A percentile compares a stretch with the other conserved stretches of the same genome.
Conservation (phyloP, 352 stramenopile genomes). For the Phytophthora foliorum region DNA sequence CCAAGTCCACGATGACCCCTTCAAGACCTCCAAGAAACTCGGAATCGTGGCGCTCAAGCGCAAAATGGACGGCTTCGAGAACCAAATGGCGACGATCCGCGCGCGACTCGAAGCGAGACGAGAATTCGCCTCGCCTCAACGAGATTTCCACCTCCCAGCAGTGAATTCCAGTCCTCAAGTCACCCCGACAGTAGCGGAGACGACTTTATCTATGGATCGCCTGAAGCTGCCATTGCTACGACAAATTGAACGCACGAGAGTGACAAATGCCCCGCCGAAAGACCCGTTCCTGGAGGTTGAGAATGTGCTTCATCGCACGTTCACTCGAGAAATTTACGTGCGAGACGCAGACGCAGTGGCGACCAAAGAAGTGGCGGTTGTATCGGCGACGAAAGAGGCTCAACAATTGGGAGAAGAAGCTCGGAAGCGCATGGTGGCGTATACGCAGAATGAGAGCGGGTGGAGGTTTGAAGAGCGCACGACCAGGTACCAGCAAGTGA, state of each 20-base stretch:
- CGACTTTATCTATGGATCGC: background rate
- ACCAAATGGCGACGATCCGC: constrained; percentile 56
- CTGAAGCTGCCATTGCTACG: constrained; percentile 50
- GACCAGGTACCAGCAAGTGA: constrained; percentile 57
- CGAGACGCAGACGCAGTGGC: constrained; percentile 40
- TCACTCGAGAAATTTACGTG: constrained; percentile 40
- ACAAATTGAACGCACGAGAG: constrained; percentile 33
- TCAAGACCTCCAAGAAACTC: constrained; percentile 12
- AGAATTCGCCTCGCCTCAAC: constrained; percentile 6
- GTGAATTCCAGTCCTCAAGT: constrained; percentile 9
- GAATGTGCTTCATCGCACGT: constrained; percentile 45
- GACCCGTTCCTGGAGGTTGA: constrained; percentile 48
- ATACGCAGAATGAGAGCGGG: constrained; percentile 61
- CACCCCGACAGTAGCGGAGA: background rate
- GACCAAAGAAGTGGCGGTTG: constrained; percentile 42
- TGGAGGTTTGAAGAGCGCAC: constrained; percentile 77
- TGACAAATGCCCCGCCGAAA: constrained; percentile 21
- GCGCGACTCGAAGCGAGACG: constrained; percentile 40
- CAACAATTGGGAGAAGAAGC: constrained; percentile 67
- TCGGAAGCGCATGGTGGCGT: constrained; percentile 67
- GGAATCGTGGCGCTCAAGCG: constrained; percentile 1
- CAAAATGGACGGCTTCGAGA: constrained; percentile 59
- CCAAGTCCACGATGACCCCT: constrained; percentile 2
- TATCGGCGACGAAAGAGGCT: constrained; percentile 44
- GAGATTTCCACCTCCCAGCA: constrained; percentile 19